A percentile compares a stretch with the other conserved stretches of the same genome.
These are phyloP conservation scores for Tuber indicum DNA, from an alignment of 495 filamentous ascomycete genomes.

Conservation along the genomic window DNA sequence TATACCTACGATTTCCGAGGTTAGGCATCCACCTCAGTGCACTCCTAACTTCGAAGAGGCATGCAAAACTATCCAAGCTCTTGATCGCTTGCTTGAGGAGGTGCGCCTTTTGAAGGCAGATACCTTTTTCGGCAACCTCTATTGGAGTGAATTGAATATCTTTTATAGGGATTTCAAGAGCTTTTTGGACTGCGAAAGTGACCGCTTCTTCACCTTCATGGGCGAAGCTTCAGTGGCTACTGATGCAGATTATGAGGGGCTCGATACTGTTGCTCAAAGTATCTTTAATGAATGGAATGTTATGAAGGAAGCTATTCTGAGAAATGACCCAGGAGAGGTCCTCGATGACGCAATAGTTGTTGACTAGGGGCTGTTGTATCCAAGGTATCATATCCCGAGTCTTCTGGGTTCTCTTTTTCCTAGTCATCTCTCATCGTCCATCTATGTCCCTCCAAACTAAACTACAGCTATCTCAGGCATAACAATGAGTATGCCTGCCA, in stretches of 20 bases:
- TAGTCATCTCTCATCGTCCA: neutral
- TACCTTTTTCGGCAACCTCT: neutral
- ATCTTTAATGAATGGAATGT: neutral
- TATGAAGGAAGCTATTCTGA: neutral
- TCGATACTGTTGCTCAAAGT: neutral
- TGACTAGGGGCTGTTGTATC: neutral
- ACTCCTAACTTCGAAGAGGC: neutral
- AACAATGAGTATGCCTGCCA: neutral
- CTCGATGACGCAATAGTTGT: neutral
- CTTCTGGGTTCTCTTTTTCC: neutral
- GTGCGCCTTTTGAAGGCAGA: neutral
- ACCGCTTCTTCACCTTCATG: neutral
- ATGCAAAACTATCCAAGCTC: neutral
- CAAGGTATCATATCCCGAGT: neutral
- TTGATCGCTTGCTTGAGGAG: neutral
- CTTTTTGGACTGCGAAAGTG: neutral
- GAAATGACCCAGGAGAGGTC: neutral
- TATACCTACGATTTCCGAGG: neutral
- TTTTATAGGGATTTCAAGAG: neutral
- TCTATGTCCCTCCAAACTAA: neutral
- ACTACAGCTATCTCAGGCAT: neutral
- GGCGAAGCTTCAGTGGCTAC: neutral
- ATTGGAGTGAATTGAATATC: neutral
- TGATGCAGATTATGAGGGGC: neutral
- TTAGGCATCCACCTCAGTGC: neutral